Percentiles rank a stretch among this genome's conserved stretches.
Conservation (phyloP, 169 alveolate species). For the Plasmodium malariae region DNA sequence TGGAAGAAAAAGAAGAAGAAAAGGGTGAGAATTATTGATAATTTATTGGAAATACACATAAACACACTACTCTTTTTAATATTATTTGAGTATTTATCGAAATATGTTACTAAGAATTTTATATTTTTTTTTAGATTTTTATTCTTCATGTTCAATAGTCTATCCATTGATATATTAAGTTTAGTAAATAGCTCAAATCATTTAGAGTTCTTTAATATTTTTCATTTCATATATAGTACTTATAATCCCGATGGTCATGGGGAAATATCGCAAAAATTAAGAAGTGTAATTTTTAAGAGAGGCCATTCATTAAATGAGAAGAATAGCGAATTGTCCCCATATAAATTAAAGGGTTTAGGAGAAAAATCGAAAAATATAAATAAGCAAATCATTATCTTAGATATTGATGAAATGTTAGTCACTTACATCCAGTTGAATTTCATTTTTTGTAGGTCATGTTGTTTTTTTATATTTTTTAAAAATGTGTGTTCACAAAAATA, state of each 20-base stretch:
- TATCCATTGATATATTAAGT: constrained; percentile 53
- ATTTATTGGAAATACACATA: constrained; percentile 51
- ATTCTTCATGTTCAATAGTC: constrained; percentile 39
- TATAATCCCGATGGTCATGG: neutral
- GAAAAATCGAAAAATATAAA: neutral
- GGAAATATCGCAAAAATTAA: constrained; percentile 13
- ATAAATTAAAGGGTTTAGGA: constrained; percentile 3
- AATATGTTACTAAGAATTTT: constrained; percentile 50
- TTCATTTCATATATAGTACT: constrained; percentile 6
- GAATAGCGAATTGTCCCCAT: neutral
- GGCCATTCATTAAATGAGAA: neutral
- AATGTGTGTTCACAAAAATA: constrained; percentile 72
- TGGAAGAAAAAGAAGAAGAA: neutral
- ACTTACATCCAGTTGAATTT: constrained; percentile 68
- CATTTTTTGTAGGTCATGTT: constrained; percentile 64
- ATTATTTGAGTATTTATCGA: constrained; percentile 64
- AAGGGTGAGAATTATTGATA: constrained; percentile 23
- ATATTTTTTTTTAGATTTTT: constrained; percentile 43
- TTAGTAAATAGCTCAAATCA: constrained; percentile 34
- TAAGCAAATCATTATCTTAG: constrained; percentile 38
- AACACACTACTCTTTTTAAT: constrained; percentile 51
- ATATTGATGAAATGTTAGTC: constrained; percentile 72
- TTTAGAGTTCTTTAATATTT: constrained; percentile 55
- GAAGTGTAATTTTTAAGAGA: neutral
- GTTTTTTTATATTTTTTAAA: constrained; percentile 64